These are phyloP conservation scores for Chrysanthemum makinoi DNA, from an alignment of 129 eudicot genomes.

Conservation along the genomic window DNA sequence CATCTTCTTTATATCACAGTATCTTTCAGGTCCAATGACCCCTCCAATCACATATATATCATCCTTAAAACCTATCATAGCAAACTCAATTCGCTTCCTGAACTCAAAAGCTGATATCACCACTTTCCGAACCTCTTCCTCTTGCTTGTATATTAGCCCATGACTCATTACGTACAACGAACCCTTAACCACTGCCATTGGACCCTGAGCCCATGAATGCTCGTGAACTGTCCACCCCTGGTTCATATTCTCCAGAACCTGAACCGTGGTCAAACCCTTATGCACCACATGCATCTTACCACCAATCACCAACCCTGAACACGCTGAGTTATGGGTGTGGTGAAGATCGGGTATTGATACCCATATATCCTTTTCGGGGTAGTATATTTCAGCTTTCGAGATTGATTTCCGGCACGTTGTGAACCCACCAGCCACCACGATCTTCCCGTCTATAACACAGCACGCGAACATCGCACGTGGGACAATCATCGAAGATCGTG, in stretches of 20 bases:
- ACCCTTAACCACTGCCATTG: constrained; percentile 72
- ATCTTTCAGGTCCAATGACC: constrained; percentile 79
- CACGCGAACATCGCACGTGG: constrained; percentile 99
- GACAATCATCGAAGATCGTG: constrained; percentile 71
- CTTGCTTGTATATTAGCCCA: constrained; percentile 69
- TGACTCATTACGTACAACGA: constrained; percentile 77
- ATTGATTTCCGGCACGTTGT: constrained; percentile 85
- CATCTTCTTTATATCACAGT: constrained; percentile 59
- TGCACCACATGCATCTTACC: constrained; percentile 84
- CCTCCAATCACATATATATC: constrained; percentile 89
- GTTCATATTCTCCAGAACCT: constrained; percentile 52
- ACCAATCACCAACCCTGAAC: constrained; percentile 70
- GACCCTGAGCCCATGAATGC: constrained; percentile 80
- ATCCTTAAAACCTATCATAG: constrained; percentile 67
- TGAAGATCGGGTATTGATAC: constrained; percentile 72
- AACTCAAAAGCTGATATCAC: constrained; percentile 72
- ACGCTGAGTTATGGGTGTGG: constrained; percentile 67
- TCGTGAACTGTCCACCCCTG: constrained; percentile 79
- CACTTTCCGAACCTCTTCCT: constrained; percentile 43
- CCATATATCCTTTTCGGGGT: constrained; percentile 82
- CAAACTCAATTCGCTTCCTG: constrained; percentile 65
- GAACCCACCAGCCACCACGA: constrained; percentile 95
- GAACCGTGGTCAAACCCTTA: constrained; percentile 83
- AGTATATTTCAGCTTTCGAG: constrained; percentile 72
- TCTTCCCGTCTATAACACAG: constrained; percentile 80